These are phyloP conservation scores for Salinomyces thailandicus DNA, from an alignment of 2,329 filamentous ascomycete species.

Conservation along the genomic window DNA sequence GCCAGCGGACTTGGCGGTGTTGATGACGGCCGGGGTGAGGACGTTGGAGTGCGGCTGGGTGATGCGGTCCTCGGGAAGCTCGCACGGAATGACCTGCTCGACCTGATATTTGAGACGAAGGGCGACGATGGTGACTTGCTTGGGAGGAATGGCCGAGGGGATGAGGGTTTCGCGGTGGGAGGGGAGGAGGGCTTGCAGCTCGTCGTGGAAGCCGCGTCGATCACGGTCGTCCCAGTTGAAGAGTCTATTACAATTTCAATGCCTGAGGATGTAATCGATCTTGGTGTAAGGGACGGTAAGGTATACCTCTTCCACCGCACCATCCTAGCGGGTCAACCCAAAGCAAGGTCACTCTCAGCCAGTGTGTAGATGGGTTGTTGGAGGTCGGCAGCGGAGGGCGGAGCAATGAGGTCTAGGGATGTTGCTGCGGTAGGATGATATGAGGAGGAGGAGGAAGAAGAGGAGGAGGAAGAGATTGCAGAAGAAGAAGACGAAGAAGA, in stretches of 20 bases:
- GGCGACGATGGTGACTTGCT: constrained; percentile 79
- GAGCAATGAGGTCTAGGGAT: too few relatives aligned
- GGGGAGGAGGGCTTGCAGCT: constrained; percentile 47
- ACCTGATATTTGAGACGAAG: constrained; percentile 84
- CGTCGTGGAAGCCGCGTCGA: constrained; percentile 28
- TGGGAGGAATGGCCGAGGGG: constrained; percentile 59
- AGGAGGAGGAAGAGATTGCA: too few relatives aligned
- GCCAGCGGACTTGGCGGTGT: constrained; percentile 73
- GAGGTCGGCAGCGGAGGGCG: too few relatives aligned
- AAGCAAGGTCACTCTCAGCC: too few relatives aligned
- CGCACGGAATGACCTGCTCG: constrained; percentile 80
- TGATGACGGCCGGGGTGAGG: constrained; percentile 69
- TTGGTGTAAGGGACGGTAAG: constrained; percentile 4
- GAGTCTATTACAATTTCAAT: constrained; percentile 3
- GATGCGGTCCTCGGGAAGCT: constrained; percentile 66
- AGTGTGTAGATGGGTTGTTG: too few relatives aligned
- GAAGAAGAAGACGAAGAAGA: too few relatives aligned
- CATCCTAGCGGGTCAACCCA: too few relatives aligned
- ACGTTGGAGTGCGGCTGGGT: constrained; percentile 74
- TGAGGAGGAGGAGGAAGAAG: too few relatives aligned
- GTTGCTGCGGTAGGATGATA: too few relatives aligned
- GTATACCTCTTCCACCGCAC: constrained; percentile 14
- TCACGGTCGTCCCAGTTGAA: constrained; percentile 25
- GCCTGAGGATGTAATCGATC: not conserved
- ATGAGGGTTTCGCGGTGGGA: constrained; percentile 46